phyloP scores from a whole-genome alignment of 1,284 basidiomycete genomes.

The Marasmius sp. region DNA sequence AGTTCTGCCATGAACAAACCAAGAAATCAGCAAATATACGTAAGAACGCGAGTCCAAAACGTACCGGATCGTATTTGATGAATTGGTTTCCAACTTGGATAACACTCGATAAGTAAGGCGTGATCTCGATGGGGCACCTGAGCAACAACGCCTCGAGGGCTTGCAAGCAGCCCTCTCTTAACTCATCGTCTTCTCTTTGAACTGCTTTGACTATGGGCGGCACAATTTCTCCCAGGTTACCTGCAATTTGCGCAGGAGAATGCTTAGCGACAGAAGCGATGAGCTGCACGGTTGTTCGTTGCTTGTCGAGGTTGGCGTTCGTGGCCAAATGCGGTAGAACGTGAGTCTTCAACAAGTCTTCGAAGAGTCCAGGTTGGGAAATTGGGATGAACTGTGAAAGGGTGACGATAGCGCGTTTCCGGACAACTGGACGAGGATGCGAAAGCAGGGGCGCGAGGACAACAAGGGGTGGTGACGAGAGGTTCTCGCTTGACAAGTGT shows the following conservation, averaged over 20 bases:
- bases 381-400: slow-evolving; percentile 80
- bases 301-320: slow-evolving; percentile 57
- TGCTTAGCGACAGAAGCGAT: slow-evolving; percentile 77
- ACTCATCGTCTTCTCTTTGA: slow-evolving; percentile 75
- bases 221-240: slow-evolving; percentile 58
- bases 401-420: slow-evolving; percentile 88
- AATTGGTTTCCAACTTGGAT: slow-evolving; percentile 71
- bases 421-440: slow-evolving; percentile 79
- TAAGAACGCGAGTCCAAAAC: slow-evolving; percentile 26
- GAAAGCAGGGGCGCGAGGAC: slow-evolving; percentile 77
- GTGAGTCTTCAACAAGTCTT: slow-evolving; percentile 51
- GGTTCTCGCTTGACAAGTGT: slow-evolving; percentile 57
- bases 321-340: slow-evolving; percentile 63
- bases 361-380: slow-evolving; percentile 56
- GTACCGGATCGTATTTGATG: slow-evolving; percentile 92
- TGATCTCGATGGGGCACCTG: slow-evolving; percentile 81
- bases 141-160: slow-evolving; percentile 84
- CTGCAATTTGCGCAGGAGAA: slow-evolving; percentile 65
- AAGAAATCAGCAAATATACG: neutral
- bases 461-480: slow-evolving; percentile 61
- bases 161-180: slow-evolving; percentile 77
- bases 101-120: slow-evolving; percentile 69
- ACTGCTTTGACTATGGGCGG: slow-evolving; percentile 70
- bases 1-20: slow-evolving; percentile 60
- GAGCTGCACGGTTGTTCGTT: slow-evolving; percentile 79